These are phyloP conservation scores for Herpetomonas tarakana DNA, from an alignment of 208 protist genomes.

Conservation along the genomic window DNA sequence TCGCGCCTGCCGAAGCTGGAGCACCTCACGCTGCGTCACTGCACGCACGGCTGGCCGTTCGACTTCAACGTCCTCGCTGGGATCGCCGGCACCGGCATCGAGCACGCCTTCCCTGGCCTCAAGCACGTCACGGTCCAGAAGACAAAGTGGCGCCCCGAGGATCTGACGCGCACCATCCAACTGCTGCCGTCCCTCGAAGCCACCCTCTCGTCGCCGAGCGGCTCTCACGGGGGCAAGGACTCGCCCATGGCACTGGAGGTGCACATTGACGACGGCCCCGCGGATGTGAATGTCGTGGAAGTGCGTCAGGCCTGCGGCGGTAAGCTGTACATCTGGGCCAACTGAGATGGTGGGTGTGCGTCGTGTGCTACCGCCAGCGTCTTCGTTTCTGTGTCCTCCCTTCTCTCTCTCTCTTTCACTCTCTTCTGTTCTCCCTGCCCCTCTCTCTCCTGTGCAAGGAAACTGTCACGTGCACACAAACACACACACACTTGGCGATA, in stretches of 20 bases:
- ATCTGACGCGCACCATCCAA: background rate
- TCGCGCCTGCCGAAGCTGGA: background rate
- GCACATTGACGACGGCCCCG: background rate
- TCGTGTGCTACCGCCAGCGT: too few relatives aligned
- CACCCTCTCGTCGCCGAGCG: background rate
- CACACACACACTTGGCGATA: background rate
- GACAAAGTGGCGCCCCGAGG: background rate
- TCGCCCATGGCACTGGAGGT: background rate
- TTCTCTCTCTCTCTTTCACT: background rate
- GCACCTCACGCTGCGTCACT: background rate
- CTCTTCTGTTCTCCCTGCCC: background rate
- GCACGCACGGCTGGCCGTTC: background rate
- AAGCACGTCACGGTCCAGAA: background rate
- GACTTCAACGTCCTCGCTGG: background rate
- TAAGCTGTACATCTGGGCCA: background rate
- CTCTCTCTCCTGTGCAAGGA: background rate
- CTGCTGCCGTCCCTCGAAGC: too few relatives aligned
- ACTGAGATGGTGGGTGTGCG: too few relatives aligned
- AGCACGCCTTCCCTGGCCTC: background rate
- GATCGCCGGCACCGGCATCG: background rate
- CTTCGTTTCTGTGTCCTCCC: background rate
- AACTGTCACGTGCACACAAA: background rate
- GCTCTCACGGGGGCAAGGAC: background rate
- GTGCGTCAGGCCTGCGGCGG: background rate
- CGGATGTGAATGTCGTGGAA: background rate